phyloP scores from a whole-genome alignment of 2,329 filamentous ascomycete species.

The Fusarium liriodendri region DNA sequence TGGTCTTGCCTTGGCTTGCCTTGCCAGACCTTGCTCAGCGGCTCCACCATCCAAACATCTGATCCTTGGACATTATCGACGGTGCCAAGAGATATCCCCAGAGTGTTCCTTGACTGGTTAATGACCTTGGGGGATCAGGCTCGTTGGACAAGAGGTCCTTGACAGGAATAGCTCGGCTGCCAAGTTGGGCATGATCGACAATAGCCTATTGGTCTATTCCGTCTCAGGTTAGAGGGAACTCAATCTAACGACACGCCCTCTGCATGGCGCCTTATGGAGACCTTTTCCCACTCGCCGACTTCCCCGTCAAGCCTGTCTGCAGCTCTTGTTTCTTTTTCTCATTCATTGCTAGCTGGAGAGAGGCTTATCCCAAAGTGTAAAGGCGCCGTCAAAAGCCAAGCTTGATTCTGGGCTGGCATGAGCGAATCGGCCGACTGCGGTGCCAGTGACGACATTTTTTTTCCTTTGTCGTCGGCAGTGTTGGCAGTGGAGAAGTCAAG shows the following conservation, averaged over 20 bases:
- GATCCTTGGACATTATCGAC: slow-evolving; percentile 29
- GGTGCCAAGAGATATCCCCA: slow-evolving; percentile 46
- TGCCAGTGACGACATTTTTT: slow-evolving; percentile 36
- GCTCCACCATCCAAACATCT: slow-evolving; percentile 25
- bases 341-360: not conserved
- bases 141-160: slow-evolving; percentile 22
- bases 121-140: slow-evolving; percentile 30
- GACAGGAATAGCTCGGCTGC: slow-evolving; percentile 34
- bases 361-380: slow-evolving; percentile 32
- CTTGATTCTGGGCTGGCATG: slow-evolving; percentile 36
- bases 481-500: slow-evolving; percentile 5
- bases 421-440: slow-evolving; percentile 39
- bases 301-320: slow-evolving; percentile 9
- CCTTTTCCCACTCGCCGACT: slow-evolving; percentile 11
- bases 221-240: slow-evolving; percentile 16
- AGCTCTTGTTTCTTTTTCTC: slow-evolving; percentile 20
- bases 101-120: slow-evolving; percentile 20
- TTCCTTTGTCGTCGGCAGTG: not conserved
- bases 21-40: slow-evolving; percentile 14
- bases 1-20: not conserved
- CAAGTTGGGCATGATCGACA: slow-evolving; percentile 41
- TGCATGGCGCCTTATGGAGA: slow-evolving; percentile 5
- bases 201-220: slow-evolving; percentile 27
- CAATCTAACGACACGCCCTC: slow-evolving; percentile 35
- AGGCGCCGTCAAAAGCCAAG: slow-evolving; percentile 34